Evolutionary conservation across 768 basidiomycete genomes (phyloP), one percentile per base, ranked within the genome.

Genomic region (Lentinula sp.): DNA sequence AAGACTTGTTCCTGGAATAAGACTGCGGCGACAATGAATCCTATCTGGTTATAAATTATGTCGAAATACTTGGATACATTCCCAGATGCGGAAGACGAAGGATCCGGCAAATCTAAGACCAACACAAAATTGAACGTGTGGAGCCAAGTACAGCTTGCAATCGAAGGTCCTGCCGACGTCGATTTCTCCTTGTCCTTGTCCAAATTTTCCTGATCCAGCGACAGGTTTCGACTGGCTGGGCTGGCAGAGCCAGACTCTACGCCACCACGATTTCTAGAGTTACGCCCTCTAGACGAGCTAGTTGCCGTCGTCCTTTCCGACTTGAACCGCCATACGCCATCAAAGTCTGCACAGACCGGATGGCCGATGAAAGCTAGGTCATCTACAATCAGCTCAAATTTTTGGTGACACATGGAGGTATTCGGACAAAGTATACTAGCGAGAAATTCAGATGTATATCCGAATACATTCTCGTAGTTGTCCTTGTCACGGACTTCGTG

Each of bases 361-460:
- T 98, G 95, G 0, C 97, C 97, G 48, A 98, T 80, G 71, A 98
- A 98, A 5, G 86, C 91, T 28, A 98, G 79, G 66, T 95, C 88
- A 69, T 98, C 95, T 28, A 97, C 88, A 43, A 92, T 74, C 34
- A 99, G 82, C 70, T 96, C 94, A 69, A 97, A 98, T 68, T 93
- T 93, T 71, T 93, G 91, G 72, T 99, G 93, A 67, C 94, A 97
- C 71, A 95, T 84, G 13, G 86, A 80, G 34, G 78, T 74, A 49
- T 86, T 81, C 0, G 96, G 95, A 62, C 89, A 90, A 2, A 98
- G 79, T 65, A 96, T 75, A 48, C 81, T 82, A 28, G 92, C 91
- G 34, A 98, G 79, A 68, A 93, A 91, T 62, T 90, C 87, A 5
- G 88, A 76, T 3, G 88, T 82, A 71, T 91, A 95, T 2, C 89